Percentiles rank a stretch among this genome's conserved stretches.
These are phyloP conservation scores for Phytophthora pini DNA, from an alignment of 352 stramenopile genomes.

Conservation along the genomic window DNA sequence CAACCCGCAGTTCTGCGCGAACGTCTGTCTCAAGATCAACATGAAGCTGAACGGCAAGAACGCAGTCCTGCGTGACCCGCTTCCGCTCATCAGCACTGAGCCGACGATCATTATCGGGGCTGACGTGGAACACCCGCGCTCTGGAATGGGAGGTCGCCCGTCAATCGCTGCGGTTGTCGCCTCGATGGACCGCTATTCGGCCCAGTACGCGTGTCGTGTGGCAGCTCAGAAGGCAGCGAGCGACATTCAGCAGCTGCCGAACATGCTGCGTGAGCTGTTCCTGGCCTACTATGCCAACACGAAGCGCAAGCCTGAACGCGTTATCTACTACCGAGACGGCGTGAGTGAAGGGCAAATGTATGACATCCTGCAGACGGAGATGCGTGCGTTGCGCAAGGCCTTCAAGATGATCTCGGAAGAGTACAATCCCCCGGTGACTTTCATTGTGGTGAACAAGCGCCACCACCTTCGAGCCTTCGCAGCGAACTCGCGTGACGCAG, in stretches of 20 bases:
- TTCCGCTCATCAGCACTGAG: conserved; percentile 48
- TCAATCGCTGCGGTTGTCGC: conserved; percentile 81
- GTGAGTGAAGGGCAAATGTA: conserved; percentile 85
- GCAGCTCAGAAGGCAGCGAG: conserved; percentile 50
- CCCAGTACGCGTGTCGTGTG: conserved; percentile 62
- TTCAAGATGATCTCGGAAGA: conserved; percentile 60
- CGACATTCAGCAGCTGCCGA: conserved; percentile 61
- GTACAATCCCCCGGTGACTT: conserved; percentile 82
- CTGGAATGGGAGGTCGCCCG: conserved; percentile 54
- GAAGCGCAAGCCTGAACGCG: conserved; percentile 69
- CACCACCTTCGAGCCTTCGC: conserved; percentile 85
- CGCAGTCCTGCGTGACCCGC: conserved; percentile 49
- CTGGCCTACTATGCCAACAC: conserved; percentile 76
- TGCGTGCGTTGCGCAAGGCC: conserved; percentile 80
- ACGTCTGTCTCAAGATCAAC: conserved; percentile 80
- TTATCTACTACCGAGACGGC: conserved; percentile 89
- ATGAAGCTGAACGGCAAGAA: conserved; percentile 78
- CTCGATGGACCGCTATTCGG: conserved; percentile 69
- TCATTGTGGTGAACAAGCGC: conserved; percentile 88
- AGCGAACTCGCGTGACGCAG: conserved; percentile 37
- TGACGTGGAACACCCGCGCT: conserved; percentile 74
- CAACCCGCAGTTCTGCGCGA: conserved; percentile 62
- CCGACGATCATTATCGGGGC: conserved; percentile 83
- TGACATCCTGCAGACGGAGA: conserved; percentile 74
- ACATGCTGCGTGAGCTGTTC: conserved; percentile 76